Conservation (phyloP, 192 early-diverging fungal genomes). For the Linnemannia exigua region DNA sequence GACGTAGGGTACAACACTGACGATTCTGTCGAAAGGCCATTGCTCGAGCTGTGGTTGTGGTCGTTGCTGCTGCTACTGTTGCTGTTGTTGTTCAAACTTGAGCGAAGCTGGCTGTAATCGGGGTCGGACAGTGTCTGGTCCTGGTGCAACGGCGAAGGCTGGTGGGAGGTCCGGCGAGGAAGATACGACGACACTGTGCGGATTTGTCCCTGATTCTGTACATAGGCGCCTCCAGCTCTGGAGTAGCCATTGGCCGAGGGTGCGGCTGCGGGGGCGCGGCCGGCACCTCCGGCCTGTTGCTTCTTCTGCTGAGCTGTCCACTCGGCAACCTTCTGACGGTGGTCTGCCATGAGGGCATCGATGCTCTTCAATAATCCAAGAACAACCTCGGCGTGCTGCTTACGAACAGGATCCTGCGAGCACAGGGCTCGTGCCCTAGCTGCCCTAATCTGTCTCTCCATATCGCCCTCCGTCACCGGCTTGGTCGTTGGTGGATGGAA, state of each 20-base stretch:
- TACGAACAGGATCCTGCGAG: slow-evolving; percentile 37
- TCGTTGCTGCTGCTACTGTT: neutral
- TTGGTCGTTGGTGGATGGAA: slow-evolving; percentile 24
- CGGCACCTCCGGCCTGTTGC: neutral
- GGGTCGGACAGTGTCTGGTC: slow-evolving; percentile 18
- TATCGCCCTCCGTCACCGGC: slow-evolving; percentile 38
- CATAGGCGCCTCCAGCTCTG: slow-evolving; percentile 25
- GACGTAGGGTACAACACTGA: slow-evolving; percentile 39
- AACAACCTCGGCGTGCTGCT: slow-evolving; percentile 47
- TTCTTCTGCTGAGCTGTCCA: slow-evolving; percentile 18
- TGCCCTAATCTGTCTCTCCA: slow-evolving; percentile 41
- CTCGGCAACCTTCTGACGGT: slow-evolving; percentile 30
- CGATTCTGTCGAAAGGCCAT: slow-evolving; percentile 9
- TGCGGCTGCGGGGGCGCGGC: neutral
- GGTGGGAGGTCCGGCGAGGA: slow-evolving; percentile 29
- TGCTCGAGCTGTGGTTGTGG: neutral
- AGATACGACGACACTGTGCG: slow-evolving; percentile 53
- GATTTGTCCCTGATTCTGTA: slow-evolving; percentile 48
- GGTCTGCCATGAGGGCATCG: slow-evolving; percentile 34
- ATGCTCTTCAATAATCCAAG: slow-evolving; percentile 44
- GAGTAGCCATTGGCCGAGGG: slow-evolving; percentile 11
- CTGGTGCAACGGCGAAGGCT: slow-evolving; percentile 40
- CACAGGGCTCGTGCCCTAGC: slow-evolving; percentile 44
- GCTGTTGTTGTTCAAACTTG: slow-evolving; percentile 18
- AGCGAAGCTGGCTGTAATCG: slow-evolving; percentile 33